Conservation (phyloP, 2,329 filamentous ascomycete species). For the Colletotrichum eremochloae region DNA sequence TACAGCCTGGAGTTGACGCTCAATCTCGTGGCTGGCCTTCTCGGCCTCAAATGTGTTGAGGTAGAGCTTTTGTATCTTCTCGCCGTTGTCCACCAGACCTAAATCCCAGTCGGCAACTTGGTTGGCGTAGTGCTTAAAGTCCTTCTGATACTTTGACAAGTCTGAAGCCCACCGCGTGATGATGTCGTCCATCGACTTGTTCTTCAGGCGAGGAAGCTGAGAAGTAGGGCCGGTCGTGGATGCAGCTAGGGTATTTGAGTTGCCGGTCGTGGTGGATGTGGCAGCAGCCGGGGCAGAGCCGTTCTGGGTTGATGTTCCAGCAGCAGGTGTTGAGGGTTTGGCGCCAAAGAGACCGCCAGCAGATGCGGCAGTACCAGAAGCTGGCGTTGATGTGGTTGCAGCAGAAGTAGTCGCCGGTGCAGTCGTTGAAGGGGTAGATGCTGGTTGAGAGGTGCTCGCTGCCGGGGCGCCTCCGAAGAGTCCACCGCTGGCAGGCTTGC, state of each 20-base stretch:
- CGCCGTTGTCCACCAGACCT: conserved; percentile 90
- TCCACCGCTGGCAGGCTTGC: conserved; percentile 49
- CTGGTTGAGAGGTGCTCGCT: conserved; percentile 48
- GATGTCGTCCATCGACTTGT: conserved; percentile 99
- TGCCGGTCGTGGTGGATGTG: conserved; percentile 42
- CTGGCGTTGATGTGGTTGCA: conserved; percentile 46
- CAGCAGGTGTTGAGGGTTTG: conserved; percentile 50
- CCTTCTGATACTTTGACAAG: conserved; percentile 94
- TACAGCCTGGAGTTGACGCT: conserved; percentile 88
- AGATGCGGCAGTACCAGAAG: conserved; percentile 49
- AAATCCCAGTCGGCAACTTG: conserved; percentile 93
- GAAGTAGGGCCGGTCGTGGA: conserved; percentile 87
- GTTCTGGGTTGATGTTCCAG: conserved; percentile 46
- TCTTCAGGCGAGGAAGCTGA: conserved; percentile 90
- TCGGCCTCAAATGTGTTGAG: conserved; percentile 94
- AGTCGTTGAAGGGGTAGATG: conserved; percentile 50
- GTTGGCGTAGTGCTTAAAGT: conserved; percentile 91
- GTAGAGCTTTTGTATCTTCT: conserved; percentile 95
- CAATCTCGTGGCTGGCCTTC: conserved; percentile 91
- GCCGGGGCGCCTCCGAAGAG: conserved; percentile 52
- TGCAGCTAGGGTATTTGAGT: conserved; percentile 67
- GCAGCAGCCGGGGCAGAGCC: conserved; percentile 32
- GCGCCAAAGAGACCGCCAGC: conserved; percentile 52
- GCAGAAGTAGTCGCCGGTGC: conserved; percentile 49
- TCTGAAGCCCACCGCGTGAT: conserved; percentile 97